Evolutionary conservation across 352 stramenopile species (phyloP), one percentile per base, ranked within the genome.

Genomic region (Globisporangium parvum): DNA sequence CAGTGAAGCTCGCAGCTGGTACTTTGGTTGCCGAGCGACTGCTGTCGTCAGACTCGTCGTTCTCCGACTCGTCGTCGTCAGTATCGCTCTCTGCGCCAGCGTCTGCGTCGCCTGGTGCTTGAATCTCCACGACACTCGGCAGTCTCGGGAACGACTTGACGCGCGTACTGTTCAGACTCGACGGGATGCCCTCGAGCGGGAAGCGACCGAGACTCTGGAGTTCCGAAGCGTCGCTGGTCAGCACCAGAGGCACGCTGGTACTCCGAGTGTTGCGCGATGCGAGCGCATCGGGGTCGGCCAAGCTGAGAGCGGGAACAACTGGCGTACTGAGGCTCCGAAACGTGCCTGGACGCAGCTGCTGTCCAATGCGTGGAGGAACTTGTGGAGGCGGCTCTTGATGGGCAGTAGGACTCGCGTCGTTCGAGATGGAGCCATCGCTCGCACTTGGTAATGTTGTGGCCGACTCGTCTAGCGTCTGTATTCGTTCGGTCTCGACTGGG

Each of bases 271-370:
- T 51, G 26, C 51, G 51, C 9, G 44, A 28, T 2, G 57, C 37
- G 9, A 58, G 15, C 2, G 35, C 11, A 24, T 50, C 9, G 15
- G 55, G 23, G 3, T 48, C 39, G 3, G 45, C 51, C 0, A 64
- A 20, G 21, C 40, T 51, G 0, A 49, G 20, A 9, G 47, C 46
- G 3, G 57, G 52, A 11, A 66, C 48, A 1, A 47, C 53, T 2
- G 67, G 56, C 11, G 70, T 52, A 28, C 65, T 75, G 35, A 67
- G 59, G 47, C 67, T 74, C n/a, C 59, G 67, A 17, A 55, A 54
- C 9, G 57, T 46, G 10, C 11, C 26, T 12, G 20, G 18, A 24
- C 45, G 44, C 18, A 18, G 26, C n/a, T 57, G 42, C 35, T 48
- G 41, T 18, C 31, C 21, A 37, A 47, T 31, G 6, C 28, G 35